A percentile compares a stretch with the other conserved stretches of the same genome.
Evolutionary conservation across 2,329 filamentous ascomycete species (phyloP).

Genomic region (Hypoxylon sp.): DNA sequence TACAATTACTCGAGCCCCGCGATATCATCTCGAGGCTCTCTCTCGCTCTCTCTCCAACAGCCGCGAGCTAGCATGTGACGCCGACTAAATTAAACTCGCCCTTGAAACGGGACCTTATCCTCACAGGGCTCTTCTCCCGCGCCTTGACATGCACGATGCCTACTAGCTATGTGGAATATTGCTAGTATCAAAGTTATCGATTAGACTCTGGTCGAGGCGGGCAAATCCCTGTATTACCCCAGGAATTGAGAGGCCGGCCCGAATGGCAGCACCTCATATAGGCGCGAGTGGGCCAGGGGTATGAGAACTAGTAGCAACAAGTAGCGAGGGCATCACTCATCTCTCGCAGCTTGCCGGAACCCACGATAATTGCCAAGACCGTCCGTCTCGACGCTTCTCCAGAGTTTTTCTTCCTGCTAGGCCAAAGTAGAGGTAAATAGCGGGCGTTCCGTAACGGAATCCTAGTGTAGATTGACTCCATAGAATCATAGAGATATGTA

Average conservation of each 20-base stretch:
- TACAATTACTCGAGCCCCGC: slow-evolving; percentile 7
- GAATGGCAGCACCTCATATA: slow-evolving; percentile 39
- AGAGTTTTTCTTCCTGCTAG: slow-evolving; percentile 21
- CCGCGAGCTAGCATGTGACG: slow-evolving; percentile 33
- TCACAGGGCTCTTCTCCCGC: slow-evolving; percentile 24
- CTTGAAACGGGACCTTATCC: slow-evolving; percentile 27
- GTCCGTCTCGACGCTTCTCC: slow-evolving; percentile 19
- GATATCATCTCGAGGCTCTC: slow-evolving; percentile 11
- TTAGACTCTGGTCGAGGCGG: slow-evolving; percentile 30
- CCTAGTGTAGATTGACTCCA: slow-evolving; percentile 6
- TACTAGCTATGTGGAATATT: slow-evolving; percentile 8
- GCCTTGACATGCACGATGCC: slow-evolving; percentile 12
- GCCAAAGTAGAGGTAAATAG: slow-evolving; percentile 4
- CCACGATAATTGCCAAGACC: slow-evolving; percentile 19
- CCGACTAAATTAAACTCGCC: slow-evolving; percentile 28
- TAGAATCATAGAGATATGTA: slow-evolving; percentile 27
- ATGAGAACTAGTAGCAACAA: slow-evolving; percentile 22
- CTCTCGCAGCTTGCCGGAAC: slow-evolving; percentile 10
- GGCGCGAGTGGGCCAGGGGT: slow-evolving; percentile 22
- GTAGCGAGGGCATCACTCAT: slow-evolving; percentile 19
- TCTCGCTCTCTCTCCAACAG: slow-evolving; percentile 1
- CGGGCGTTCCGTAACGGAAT: slow-evolving; percentile 29
- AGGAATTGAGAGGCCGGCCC: slow-evolving; percentile 46
- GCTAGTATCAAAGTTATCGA: slow-evolving; percentile 33
- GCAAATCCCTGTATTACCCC: slow-evolving; percentile 46